phyloP scores from a whole-genome alignment of 306 rosid species.

The Benincasa hispida region DNA sequence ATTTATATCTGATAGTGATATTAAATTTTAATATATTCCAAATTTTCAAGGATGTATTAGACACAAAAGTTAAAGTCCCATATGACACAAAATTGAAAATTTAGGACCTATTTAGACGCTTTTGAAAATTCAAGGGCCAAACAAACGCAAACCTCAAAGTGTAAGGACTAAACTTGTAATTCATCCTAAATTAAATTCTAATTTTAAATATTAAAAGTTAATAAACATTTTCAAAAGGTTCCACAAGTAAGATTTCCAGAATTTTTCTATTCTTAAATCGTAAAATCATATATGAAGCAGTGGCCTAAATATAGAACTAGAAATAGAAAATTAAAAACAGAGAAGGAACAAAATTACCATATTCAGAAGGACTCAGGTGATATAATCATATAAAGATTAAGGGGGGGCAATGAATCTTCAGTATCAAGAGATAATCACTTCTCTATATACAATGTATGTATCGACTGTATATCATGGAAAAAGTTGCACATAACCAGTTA shows the following conservation, averaged over 20 bases:
- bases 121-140: too few species aligned
- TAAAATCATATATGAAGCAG: background rate
- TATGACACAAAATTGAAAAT: too few species aligned
- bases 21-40: too few species aligned
- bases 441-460: background rate
- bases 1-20: too few species aligned
- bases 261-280: background rate
- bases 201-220: background rate
- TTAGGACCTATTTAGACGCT: background rate
- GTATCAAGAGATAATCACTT: background rate
- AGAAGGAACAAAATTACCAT: background rate
- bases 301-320: background rate
- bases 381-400: background rate
- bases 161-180: too few species aligned
- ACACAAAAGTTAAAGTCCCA: too few species aligned
- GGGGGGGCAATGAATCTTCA: background rate
- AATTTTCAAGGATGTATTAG: background rate
- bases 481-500: slow-evolving; percentile 89
- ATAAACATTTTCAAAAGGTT: background rate
- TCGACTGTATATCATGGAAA: slow-evolving; percentile 41
- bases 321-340: background rate
- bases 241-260: background rate
- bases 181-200: too few species aligned
- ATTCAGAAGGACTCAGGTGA: background rate
- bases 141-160: too few species aligned